phyloP scores from a whole-genome alignment of 2,329 filamentous ascomycete species.

The Neophaeococcomyces mojaviensis region DNA sequence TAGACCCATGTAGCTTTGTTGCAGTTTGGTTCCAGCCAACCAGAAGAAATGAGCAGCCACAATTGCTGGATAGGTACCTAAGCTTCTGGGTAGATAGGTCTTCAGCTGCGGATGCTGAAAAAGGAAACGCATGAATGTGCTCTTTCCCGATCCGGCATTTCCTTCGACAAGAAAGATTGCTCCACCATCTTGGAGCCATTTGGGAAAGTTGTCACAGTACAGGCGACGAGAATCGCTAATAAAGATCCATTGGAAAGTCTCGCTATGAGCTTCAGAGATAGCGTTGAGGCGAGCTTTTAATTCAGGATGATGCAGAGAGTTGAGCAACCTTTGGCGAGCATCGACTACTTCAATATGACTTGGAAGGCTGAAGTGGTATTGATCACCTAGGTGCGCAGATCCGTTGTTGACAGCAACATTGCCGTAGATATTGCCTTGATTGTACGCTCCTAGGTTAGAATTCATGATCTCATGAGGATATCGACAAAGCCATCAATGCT shows the following conservation, averaged over 20 bases:
- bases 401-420: too few relatives aligned
- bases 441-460: too few relatives aligned
- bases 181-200: slow-evolving; percentile 5
- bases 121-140: slow-evolving; percentile 17
- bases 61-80: neutral
- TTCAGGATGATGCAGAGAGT: neutral
- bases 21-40: neutral
- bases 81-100: neutral
- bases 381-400: neutral
- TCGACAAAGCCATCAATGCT: too few relatives aligned
- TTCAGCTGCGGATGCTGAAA: neutral
- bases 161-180: slow-evolving; percentile 29
- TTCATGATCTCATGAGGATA: too few relatives aligned
- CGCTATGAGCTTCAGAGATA: neutral
- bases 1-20: slow-evolving; percentile 2
- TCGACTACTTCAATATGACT: neutral
- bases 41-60: slow-evolving; percentile 2
- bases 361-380: neutral
- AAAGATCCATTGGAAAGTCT: slow-evolving; percentile 5
- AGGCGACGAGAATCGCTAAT: neutral
- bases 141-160: slow-evolving; percentile 30
- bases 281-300: neutral
- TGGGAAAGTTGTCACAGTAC: neutral
- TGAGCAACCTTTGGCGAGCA: neutral
- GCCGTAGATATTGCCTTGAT: too few relatives aligned